Evolutionary conservation across 768 basidiomycete species (phyloP).

Genomic region (Termitomyces sp.): DNA sequence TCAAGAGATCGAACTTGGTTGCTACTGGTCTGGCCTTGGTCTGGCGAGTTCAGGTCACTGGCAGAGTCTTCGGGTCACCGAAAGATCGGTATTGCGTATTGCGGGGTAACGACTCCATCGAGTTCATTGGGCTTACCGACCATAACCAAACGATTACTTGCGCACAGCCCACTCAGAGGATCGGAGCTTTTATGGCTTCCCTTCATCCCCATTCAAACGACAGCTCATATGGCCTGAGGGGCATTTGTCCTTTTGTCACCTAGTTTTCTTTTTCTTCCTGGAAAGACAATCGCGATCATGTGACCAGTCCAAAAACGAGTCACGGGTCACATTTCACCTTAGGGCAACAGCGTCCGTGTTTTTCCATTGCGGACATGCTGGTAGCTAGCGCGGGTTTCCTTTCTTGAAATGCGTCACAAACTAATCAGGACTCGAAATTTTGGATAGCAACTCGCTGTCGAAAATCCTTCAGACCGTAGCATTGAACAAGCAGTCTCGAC

Average conservation of each 20-base stretch:
- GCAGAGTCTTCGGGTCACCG: background rate
- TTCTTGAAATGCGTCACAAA: background rate
- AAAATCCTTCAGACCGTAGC: background rate
- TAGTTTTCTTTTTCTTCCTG: no score
- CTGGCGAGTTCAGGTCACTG: background rate
- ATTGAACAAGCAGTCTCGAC: background rate
- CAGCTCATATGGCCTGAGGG: background rate
- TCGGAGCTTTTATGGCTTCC: background rate
- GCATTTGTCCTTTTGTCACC: background rate
- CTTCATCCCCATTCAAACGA: background rate
- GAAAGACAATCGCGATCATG: background rate
- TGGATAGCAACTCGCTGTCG: background rate
- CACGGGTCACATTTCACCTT: background rate
- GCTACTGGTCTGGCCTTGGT: background rate
- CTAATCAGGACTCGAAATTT: background rate
- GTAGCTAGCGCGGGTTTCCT: background rate
- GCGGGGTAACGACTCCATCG: background rate
- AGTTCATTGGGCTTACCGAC: background rate
- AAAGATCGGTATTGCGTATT: background rate
- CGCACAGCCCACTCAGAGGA: background rate
- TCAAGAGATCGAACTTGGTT: background rate
- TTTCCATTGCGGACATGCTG: background rate
- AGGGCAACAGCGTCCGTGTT: background rate
- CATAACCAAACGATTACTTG: background rate
- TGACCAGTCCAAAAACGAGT: background rate